Base-by-base conservation (phyloP, 805 yeast genomes). In the Metschnikowia arizonensis region DNA sequence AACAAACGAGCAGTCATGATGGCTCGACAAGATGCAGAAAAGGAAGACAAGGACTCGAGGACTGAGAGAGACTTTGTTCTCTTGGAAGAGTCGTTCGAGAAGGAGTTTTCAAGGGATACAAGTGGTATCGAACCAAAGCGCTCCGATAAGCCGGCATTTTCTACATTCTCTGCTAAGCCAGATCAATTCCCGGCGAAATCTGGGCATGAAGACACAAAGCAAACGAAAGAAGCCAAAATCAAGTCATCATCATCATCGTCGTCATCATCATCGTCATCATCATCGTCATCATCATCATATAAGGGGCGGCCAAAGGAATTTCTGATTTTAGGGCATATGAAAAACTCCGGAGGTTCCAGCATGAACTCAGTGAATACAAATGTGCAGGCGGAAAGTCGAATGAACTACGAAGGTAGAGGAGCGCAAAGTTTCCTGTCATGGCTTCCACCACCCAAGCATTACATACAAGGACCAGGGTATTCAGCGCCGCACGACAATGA, bases 1-100 rank as follows among this genome's bases (percentile, higher is more conserved):
- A 70, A 70, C 53, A 71, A 69, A 46, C 53, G 63, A 55, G 76
- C 76, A 1, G 74, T 71, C n/a, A 62, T 63, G 49, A 64, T 68
- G 47, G 76, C 76, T 3, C 67, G 71, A 46, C 69, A 66, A 34
- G 64, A 68, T 42, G 75, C 71, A 1, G 73, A 65, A 23, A 31
- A 40, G 11, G 51, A 45, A 30, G 43, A 40, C 10, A 40, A 24
- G 5, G 24, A 17, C 5, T 3, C 3, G 24, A 32, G 21, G 25
- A 19, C 21, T 4, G 30, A 30, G 9, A 39, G 30, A 26, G 17
- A 23, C 29, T 15, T 19, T 15, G 24, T 28, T 19, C 8, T 15
- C 6, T 17, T 25, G 40, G 40, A 37, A 21, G 40, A 28, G 18
- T 18, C 40, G 5, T 11, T 23, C n/a, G 40, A 37, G 21, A 36